Base-by-base conservation (phyloP, 116 monocot genomes). In the Posidonia oceanica region DNA sequence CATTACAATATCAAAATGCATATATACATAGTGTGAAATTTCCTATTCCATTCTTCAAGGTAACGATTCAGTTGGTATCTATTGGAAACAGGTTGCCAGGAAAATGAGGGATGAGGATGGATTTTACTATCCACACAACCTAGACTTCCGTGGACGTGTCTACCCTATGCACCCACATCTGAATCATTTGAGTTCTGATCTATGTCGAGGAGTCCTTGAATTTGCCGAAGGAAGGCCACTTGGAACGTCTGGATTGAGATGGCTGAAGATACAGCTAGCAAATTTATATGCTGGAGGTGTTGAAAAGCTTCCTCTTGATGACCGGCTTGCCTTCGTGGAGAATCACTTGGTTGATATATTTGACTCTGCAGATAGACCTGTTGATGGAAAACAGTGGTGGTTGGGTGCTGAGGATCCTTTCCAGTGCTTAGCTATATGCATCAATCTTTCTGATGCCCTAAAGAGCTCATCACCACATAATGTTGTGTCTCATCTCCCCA, bases 151-250 rank as follows among this genome's bases (percentile, higher is more conserved):
- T 20, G 94, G 94, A 4, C 86, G 87, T 66, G 94, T 85, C 7
- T 94, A 89, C 59, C 94, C 94, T 14, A 90, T 93, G 93, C 94
- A 94, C 66, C 75, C 94, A 64, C 85, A 90, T 66, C 64, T 94
- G 36, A 89, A 80, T 70, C 94, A 94, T 80, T 81, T 94, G 65
- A 80, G 85, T 80, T 94, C 94, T 64, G 90, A 94, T 80, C 68
- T 94, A 37, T 94, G 87, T 69, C 75, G 85, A 36, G 91, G 91
- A 70, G 23, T 91, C 64, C 75, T 87, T 11, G 87, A 91, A 71
- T 91, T 87, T 82, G 79, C 87, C 40, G 79, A 94, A 79, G 94
- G 90, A 61, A 65, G 81, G 54, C 85, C 78, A 55, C 70, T 94
- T 21, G 87, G 90, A 39, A 90, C 75, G 65, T 85, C 94, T 18